These are phyloP conservation scores for Pyrus betulifolia DNA, from an alignment of 306 rosid species.

Conservation along the genomic window DNA sequence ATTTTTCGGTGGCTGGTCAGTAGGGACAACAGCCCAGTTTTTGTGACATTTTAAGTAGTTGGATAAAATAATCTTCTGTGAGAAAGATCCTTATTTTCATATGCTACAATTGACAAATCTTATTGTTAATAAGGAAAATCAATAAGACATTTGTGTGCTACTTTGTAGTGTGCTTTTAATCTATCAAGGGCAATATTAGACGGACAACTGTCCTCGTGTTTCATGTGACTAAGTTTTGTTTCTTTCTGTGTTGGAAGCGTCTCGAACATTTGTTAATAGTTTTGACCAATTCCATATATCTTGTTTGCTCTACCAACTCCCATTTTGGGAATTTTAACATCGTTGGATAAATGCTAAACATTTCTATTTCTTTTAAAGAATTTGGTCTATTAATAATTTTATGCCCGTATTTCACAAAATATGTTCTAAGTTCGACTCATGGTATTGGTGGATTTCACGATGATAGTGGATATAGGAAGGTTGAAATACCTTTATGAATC, in stretches of 20 bases:
- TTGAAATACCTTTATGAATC: rapidly evolving
- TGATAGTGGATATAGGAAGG: rapidly evolving
- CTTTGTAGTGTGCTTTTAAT: too few species aligned
- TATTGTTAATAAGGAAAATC: too few species aligned
- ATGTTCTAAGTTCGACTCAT: too few species aligned
- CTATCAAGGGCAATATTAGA: not conserved
- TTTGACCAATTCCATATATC: not conserved
- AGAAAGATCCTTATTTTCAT: too few species aligned
- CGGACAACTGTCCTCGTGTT: not conserved
- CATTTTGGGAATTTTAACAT: not conserved
- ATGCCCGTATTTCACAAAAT: rapidly evolving
- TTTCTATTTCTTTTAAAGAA: not conserved
- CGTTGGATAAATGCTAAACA: not conserved
- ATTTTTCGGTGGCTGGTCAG: too few species aligned
- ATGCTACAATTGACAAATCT: too few species aligned
- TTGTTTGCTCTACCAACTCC: not conserved
- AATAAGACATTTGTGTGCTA: too few species aligned
- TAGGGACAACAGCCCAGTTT: too few species aligned
- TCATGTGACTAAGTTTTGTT: conserved; percentile 2
- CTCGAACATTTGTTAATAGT: not conserved
- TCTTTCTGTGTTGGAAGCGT: not conserved
- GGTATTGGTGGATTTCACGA: too few species aligned
- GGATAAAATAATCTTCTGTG: too few species aligned
- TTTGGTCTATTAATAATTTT: not conserved
- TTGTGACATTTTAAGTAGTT: too few species aligned